Evolutionary conservation across 1,284 basidiomycete genomes (phyloP), one percentile per base, ranked within the genome.

Genomic region (Puccinia triticina): DNA sequence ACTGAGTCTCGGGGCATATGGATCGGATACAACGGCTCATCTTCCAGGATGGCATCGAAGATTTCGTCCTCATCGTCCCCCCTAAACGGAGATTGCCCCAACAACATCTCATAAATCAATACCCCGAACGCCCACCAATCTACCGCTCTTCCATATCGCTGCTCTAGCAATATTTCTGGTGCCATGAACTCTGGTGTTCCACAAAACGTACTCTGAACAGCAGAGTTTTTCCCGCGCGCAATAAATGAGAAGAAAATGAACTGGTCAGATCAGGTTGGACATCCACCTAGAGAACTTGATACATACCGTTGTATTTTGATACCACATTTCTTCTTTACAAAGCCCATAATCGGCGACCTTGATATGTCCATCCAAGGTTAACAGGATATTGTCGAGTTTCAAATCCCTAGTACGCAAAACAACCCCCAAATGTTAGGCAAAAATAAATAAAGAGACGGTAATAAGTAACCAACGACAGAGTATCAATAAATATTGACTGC

Each of bases 111-210:
- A 87, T 99, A 99, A 69, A 94, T 98, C 85, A 99, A 88, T 11
- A 99, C 96, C 84, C 97, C 97, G 87, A 99, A 99, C 11, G 97
- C 97, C 97, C 97, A 99, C 97, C 97, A 99, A 86, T 99, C 97
- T 75, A 99, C 97, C 7, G 97, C 97, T 66, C 95, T 93, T 16
- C 95, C 95, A 86, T 99, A 99, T 80, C 95, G 93, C 88, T 99
- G 96, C 88, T 99, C 97, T 43, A 99, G 90, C 80, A 99, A 90
- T 87, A 99, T 99, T 94, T 99, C 97, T 8, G 97, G 97, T 53
- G 97, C 97, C 97, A 99, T 99, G 88, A 99, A 99, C 87, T 99
- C 97, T 0, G 97, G 97, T 57, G 97, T 99, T 82, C 97, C 97
- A 88, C 97, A 99, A 88, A 99, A 99, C 0, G 97, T 99, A 86